Base-by-base conservation (phyloP, 2,329 filamentous ascomycete genomes). In the Sordariomycetes sp. region DNA sequence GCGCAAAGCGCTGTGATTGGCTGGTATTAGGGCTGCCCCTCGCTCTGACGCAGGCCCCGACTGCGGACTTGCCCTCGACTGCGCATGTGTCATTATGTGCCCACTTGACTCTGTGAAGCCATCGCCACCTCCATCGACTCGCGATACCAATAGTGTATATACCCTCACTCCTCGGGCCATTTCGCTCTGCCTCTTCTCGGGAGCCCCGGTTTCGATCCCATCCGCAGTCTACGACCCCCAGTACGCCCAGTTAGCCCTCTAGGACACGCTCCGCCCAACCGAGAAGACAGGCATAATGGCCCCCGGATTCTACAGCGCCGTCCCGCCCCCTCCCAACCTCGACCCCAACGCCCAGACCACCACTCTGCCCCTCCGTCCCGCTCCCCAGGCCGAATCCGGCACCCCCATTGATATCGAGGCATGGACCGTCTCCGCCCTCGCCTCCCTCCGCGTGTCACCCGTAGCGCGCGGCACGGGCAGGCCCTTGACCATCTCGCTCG, bases 401-500 rank as follows among this genome's bases (percentile, higher is more conserved):
- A 57, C 55, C 46, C 55, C 60, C 56, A 74, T 82, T 58, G 81
- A 87, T 61, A 84, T 89, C 60, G 86, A 86, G 61, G 78, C 83
- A 37, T 89, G 87, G 87, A 85, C 85, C 16, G 73, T 80, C 57
- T 77, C 76, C 20, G 79, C 82, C 6, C 76, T 84, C 53, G 73
- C 79, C 64, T 79, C 76, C 52, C 78, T 80, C 52, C 79, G 73
- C 66, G 72, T 86, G 50, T 79, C 81, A 0, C 75, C 81, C 11
- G 66, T 76, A 28, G 77, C 79, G n/a, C 77, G 78, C 54, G 85
- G 84, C 58, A 82, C 82, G 2, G 81, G 83, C 53, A 78, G 81
- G 32, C 78, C 85, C 4, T 78, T 96, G 57, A 78, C 85, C 54
- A 94, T 96, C 63, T 86, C 89, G 1, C 81, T 96, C 57, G 89